phyloP scores from a whole-genome alignment of 2,329 filamentous ascomycete species.

The Trichoderma brevicompactum region DNA sequence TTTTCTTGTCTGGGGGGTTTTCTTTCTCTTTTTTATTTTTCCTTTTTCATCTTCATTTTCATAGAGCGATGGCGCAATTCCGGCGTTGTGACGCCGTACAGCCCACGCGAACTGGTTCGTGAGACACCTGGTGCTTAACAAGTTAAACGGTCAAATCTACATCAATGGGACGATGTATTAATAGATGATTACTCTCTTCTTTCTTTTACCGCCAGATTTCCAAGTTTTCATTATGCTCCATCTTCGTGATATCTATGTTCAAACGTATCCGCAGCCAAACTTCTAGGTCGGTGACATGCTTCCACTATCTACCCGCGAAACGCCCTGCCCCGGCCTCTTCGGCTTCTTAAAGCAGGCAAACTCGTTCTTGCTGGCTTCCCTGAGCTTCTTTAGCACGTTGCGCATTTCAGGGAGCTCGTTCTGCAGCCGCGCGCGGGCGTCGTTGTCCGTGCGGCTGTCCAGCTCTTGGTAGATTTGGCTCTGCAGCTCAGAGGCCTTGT shows the following conservation, averaged over 20 bases:
- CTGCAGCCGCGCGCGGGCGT: constrained; percentile 78
- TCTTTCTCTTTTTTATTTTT: not conserved
- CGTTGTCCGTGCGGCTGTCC: constrained; percentile 86
- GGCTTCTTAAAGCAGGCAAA: constrained; percentile 83
- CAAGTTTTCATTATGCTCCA: not conserved
- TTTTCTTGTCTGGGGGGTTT: not conserved
- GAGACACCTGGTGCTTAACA: not conserved
- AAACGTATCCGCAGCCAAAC: constrained; percentile 6
- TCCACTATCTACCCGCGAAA: constrained; percentile 42
- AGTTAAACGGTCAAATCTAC: not conserved
- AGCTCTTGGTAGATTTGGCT: constrained; percentile 90
- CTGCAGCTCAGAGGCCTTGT: constrained; percentile 79
- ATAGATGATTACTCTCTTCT: not conserved
- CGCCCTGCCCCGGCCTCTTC: constrained; percentile 47
- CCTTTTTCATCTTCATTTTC: not conserved
- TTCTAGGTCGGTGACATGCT: constrained; percentile 32
- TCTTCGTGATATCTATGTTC: not conserved
- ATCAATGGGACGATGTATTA: not conserved
- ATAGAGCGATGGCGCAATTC: constrained; percentile 25
- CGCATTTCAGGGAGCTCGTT: constrained; percentile 89
- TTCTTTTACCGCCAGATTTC: not conserved
- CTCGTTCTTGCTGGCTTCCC: constrained; percentile 81
- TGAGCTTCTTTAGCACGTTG: constrained; percentile 78
- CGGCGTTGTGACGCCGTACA: not conserved
- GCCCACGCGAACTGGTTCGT: not conserved